Base-by-base conservation (phyloP, 441 rosid genomes). In the Croton setiger region DNA sequence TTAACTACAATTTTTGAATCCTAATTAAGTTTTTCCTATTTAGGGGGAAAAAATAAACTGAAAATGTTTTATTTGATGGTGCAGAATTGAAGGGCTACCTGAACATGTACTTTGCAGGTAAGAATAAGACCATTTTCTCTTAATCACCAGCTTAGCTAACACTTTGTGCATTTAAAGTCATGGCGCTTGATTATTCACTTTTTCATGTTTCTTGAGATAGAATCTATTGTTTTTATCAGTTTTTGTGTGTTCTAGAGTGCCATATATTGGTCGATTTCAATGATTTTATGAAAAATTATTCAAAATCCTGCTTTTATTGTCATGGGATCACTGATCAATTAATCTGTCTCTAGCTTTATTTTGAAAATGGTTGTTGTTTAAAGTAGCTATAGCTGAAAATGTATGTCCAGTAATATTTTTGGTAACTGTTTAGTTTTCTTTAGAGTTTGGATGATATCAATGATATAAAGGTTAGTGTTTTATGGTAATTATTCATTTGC, bases 11-110 rank as follows among this genome's bases (percentile, higher is more conserved):
- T 36, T 36, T 41, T 41, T 20, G 45, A 60, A 60, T 60, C 27
- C 31, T 51, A 51, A 23, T 54, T 33, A 37, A 35, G 21, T 39
- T 1, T 21, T 64, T 21, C 5, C 15, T 43, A 13, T 36, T 18
- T 1, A 9, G 14, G 7, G 4, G 52, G 52, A n/a, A 9, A 44
- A 23, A 21, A 44, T 70, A 21, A 31, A 41, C 5, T 37, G 9
- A 15, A 11, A 20, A 18, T 39, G 23, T 45, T 18, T 20, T 14
- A 39, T 59, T 60, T 57, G 59, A 58, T 79, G 61, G 52, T 76
- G 78, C 87, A 94, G 99, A 76, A 82, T 87, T 67, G 87, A 87
- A 75, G 99, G 96, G 64, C 91, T 80, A 68, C 93, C 98, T 0
- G 74, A 78, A 80, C 91, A 83, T 67, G 82, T 92, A 69, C 70